Percentiles rank a stretch among this genome's conserved stretches.
Conservation (phyloP, 225 moss, liverwort and hornwort species). For the Antitrichia curtipendula region DNA sequence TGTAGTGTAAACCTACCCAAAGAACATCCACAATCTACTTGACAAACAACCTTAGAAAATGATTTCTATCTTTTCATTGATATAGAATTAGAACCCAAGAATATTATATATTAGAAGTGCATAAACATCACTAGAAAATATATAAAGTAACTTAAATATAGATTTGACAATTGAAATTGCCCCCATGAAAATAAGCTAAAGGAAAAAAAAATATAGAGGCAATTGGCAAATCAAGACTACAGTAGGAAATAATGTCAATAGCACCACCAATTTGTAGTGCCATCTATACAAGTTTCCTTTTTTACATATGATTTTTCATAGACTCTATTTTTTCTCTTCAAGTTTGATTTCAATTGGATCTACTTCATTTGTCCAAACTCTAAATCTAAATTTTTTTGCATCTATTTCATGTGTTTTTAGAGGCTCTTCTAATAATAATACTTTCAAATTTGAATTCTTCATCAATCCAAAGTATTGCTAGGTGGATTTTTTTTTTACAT, state of each 20-base stretch:
- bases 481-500: not conserved
- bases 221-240: not conserved
- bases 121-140: not conserved
- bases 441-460: not conserved
- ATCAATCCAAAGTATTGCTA: not conserved
- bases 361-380: not conserved
- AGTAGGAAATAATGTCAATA: not conserved
- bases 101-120: not conserved
- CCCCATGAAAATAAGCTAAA: not conserved
- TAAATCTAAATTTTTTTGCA: not conserved
- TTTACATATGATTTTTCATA: not conserved
- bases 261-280: accelerated
- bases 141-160: no score
- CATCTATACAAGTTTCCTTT: not conserved
- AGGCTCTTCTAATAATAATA: not conserved
- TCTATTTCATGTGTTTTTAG: not conserved
- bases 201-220: not conserved
- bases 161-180: not conserved
- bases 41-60: accelerated
- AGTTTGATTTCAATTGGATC: not conserved
- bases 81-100: not conserved
- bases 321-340: not conserved
- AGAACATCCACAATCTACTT: accelerated
- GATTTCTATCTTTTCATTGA: not conserved
- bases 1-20: accelerated